These are phyloP conservation scores for Fusarium staphyleae DNA, from an alignment of 2,329 filamentous ascomycete genomes.

Conservation along the genomic window DNA sequence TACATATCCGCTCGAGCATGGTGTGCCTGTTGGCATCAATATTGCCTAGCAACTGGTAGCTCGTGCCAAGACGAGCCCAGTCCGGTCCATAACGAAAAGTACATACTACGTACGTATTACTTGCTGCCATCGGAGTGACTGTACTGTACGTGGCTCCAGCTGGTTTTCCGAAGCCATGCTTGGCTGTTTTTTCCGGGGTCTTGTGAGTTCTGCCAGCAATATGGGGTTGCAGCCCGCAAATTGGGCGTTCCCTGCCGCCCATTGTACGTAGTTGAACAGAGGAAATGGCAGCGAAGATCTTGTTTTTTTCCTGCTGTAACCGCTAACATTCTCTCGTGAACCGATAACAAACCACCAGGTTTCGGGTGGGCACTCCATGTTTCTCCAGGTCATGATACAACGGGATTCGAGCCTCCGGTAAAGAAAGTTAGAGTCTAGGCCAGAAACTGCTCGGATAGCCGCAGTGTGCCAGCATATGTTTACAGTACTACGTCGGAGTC, in stretches of 20 bases:
- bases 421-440: not conserved
- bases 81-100: conserved; percentile 10
- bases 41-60: conserved; percentile 32
- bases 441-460: not conserved
- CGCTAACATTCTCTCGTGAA: conserved; percentile 8
- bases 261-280: conserved; percentile 3
- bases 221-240: conserved; percentile 2
- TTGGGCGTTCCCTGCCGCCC: not conserved
- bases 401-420: conserved; percentile 23
- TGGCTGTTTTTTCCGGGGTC: conserved; percentile 29
- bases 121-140: conserved; percentile 26
- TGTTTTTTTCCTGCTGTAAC: conserved; percentile 6
- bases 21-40: conserved; percentile 6
- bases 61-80: conserved; percentile 24
- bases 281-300: conserved; percentile 10
- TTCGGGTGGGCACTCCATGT: conserved; percentile 18
- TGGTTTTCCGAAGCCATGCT: conserved; percentile 13
- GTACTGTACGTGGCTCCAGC: conserved; percentile 26
- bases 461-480: not conserved
- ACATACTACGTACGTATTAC: conserved; percentile 13
- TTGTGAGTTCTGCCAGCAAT: conserved; percentile 22
- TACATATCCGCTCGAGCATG: conserved; percentile 4
- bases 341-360: conserved; percentile 22
- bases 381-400: conserved; percentile 8
- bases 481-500: too few species aligned